Conservation (phyloP, 108 stramenopile genomes). For the Cyclotella cryptica region DNA sequence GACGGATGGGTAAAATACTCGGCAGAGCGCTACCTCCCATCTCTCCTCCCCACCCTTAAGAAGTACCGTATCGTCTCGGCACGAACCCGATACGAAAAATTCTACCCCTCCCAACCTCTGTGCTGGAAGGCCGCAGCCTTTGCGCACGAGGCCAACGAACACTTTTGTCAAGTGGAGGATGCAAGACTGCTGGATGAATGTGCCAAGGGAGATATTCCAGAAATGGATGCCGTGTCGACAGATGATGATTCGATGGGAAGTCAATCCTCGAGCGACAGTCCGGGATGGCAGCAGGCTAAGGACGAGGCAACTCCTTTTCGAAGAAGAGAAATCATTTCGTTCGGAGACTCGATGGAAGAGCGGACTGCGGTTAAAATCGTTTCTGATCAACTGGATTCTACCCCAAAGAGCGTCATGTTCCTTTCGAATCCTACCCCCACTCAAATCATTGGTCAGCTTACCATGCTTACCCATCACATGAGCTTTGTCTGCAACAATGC, state of each 20-base stretch:
- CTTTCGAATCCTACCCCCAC: conserved; percentile 68
- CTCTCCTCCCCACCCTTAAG: conserved; percentile 72
- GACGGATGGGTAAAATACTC: conserved; percentile 93
- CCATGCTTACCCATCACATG: conserved; percentile 87
- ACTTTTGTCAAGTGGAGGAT: conserved; percentile 68
- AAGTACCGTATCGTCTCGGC: conserved; percentile 84
- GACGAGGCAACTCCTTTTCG: not conserved
- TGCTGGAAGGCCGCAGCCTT: conserved; percentile 96
- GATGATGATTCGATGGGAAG: conserved; percentile 54
- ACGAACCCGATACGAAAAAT: conserved; percentile 84
- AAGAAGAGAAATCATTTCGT: conserved; percentile 81
- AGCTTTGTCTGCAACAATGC: conserved; percentile 66
- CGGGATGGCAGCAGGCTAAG: not conserved
- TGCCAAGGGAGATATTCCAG: conserved; percentile 40
- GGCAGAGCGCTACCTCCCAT: conserved; percentile 79
- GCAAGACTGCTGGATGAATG: conserved; percentile 51
- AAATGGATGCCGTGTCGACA: conserved; percentile 51
- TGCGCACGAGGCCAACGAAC: conserved; percentile 92
- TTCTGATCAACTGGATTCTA: conserved; percentile 73
- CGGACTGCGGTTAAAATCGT: conserved; percentile 90
- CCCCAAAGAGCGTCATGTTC: conserved; percentile 88
- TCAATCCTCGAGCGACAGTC: conserved; percentile 68
- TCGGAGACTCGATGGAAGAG: conserved; percentile 90
- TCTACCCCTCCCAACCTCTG: conserved; percentile 88
- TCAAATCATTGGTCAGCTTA: conserved; percentile 84